Conservation (phyloP, 2,329 filamentous ascomycete genomes). For the Camptophora hylomeconis region DNA sequence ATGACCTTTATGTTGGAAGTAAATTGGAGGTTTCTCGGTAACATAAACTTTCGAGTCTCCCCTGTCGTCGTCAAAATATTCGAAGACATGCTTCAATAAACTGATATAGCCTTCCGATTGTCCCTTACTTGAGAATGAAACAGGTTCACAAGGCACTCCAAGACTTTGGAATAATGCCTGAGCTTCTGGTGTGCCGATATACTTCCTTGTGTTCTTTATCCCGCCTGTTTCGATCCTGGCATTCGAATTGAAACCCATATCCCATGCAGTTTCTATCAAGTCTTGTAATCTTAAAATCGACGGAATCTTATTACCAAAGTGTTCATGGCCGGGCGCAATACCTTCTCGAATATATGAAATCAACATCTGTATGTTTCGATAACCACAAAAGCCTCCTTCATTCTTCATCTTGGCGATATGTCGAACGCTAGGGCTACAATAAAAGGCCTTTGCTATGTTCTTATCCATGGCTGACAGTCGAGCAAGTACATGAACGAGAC, state of each 20-base stretch:
- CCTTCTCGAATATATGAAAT: constrained; percentile 61
- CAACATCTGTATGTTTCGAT: constrained; percentile 89
- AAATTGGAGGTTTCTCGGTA: constrained; percentile 69
- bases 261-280: constrained; percentile 78
- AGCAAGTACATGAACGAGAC: constrained; percentile 49
- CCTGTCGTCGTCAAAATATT: constrained; percentile 54
- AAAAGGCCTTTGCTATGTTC: constrained; percentile 56
- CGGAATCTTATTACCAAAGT: constrained; percentile 50
- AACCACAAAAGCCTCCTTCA: constrained; percentile 89
- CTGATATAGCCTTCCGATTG: constrained; percentile 36
- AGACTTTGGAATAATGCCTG: constrained; percentile 64
- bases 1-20: constrained; percentile 79
- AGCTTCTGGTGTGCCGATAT: constrained; percentile 88
- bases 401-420: constrained; percentile 72
- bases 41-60: constrained; percentile 51
- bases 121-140: constrained; percentile 39
- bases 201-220: constrained; percentile 78
- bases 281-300: constrained; percentile 75
- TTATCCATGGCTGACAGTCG: constrained; percentile 53
- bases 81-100: constrained; percentile 55
- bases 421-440: constrained; percentile 62
- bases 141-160: constrained; percentile 54
- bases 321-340: constrained; percentile 41
- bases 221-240: constrained; percentile 74
- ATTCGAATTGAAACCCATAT: constrained; percentile 62